Conservation (phyloP, 1,284 basidiomycete genomes). For the Meira miltonrushii region DNA sequence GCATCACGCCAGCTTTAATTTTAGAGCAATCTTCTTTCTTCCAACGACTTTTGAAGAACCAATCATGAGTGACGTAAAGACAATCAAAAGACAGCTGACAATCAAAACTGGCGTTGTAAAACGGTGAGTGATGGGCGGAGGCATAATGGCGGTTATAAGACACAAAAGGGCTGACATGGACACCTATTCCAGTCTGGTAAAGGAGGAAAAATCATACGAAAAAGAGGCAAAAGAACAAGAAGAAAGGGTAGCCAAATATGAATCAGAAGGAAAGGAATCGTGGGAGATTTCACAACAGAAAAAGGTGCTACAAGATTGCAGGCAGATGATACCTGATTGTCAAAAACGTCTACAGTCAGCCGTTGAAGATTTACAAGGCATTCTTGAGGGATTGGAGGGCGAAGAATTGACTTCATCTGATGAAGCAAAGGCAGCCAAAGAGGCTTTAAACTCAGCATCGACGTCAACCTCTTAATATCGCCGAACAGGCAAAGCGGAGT, state of each 20-base stretch:
- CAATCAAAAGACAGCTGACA: slow-evolving; percentile 30
- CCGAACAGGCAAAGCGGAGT: too few species aligned
- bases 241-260: slow-evolving; percentile 19
- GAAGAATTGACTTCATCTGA: slow-evolving; percentile 10
- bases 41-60: neutral
- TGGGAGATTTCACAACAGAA: slow-evolving; percentile 40
- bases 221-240: slow-evolving; percentile 20
- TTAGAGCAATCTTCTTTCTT: slow-evolving; percentile 1
- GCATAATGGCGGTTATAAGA: neutral
- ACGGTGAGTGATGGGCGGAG: slow-evolving; percentile 18
- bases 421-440: slow-evolving; percentile 15
- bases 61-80: slow-evolving; percentile 20
- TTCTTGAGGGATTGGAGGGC: slow-evolving; percentile 15
- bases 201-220: slow-evolving; percentile 35
- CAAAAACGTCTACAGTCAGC: slow-evolving; percentile 25
- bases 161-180: neutral
- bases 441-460: neutral
- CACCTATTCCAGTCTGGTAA: slow-evolving; percentile 21
- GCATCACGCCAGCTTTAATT: neutral
- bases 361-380: slow-evolving; percentile 22
- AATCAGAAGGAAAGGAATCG: slow-evolving; percentile 30
- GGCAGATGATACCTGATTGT: slow-evolving; percentile 43
- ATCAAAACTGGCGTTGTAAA: slow-evolving; percentile 44
- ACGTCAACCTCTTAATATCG: neutral
- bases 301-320: slow-evolving; percentile 27